Percentiles rank a stretch among this genome's conserved stretches.
These are phyloP conservation scores for Iberis amara DNA, from an alignment of 441 rosid species.

Conservation along the genomic window DNA sequence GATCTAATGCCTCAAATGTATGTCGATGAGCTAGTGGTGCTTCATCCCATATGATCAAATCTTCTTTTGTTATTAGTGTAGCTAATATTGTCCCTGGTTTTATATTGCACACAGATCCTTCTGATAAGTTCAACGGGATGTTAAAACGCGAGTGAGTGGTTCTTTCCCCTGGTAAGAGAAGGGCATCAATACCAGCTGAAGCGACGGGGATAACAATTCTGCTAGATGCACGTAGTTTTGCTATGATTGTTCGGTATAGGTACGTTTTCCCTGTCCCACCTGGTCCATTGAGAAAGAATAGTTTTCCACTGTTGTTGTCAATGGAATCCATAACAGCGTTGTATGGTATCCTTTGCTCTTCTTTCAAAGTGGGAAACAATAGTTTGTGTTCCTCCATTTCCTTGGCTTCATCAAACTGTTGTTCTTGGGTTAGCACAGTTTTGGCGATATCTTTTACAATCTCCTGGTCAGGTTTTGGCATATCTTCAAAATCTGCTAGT, in stretches of 20 bases:
- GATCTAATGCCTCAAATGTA: constrained; percentile 8
- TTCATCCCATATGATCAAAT: too few relatives aligned
- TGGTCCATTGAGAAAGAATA: background rate
- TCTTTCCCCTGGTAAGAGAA: background rate
- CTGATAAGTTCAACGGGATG: too few relatives aligned
- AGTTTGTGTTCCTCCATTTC: too few relatives aligned
- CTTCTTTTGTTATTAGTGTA: too few relatives aligned
- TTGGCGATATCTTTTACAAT: background rate
- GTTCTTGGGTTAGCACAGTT: too few relatives aligned
- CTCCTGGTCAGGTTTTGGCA: background rate
- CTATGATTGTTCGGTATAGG: background rate
- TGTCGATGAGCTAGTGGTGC: too few relatives aligned
- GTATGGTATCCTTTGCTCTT: background rate
- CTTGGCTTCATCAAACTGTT: too few relatives aligned
- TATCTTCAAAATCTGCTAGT: background rate
- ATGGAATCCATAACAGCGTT: background rate
- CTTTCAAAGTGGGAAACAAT: too few relatives aligned
- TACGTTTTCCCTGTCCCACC: background rate
- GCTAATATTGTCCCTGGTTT: too few relatives aligned
- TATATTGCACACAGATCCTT: too few relatives aligned
- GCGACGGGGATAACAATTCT: background rate
- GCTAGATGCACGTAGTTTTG: background rate
- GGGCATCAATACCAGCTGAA: background rate
- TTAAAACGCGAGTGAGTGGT: background rate
- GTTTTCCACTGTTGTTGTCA: background rate